Base-by-base conservation (phyloP, 208 protist genomes). In the Acanthamoeba sp. region DNA sequence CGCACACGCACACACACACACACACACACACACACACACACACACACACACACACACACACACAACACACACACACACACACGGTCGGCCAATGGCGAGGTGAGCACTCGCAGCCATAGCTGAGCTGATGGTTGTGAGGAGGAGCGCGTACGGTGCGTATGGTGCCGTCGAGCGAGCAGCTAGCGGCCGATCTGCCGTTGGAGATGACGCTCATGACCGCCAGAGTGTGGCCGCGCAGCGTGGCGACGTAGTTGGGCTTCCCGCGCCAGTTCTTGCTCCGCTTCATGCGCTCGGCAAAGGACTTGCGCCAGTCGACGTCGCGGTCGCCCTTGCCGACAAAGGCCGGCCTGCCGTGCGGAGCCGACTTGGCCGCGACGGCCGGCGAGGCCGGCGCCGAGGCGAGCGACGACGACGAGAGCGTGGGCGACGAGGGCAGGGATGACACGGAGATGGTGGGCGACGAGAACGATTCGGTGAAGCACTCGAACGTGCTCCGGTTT, bases 151-250 rank as follows among this genome's bases (percentile, higher is more conserved):
- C 71, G 71, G 71, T 80, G 32, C 71, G 71, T 32, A 80, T 80
- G 32, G 71, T 80, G 32, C 71, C 71, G 10, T 80, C 71, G 22
- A 80, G 71, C 36, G 71, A 80, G 18, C 71, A 80, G 71, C 71
- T 80, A 36, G 71, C 71, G 27, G 71, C 71, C 22, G 32, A 27
- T 24, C 38, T 12, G 36, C 71, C 71, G 36, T 80, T 80, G 32
- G 38, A 38, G 14, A 80, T 80, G 32, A 80, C 71, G 38, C 71
- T 80, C 71, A 80, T 80, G 9, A 80, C 71, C 18, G 71, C 71
- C 38, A 80, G 71, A 32, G 71, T 80, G 71, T 80, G 71, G 71
- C 71, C 71, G 32, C 71, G 71, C 32, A 80, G 71, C 18, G 71
- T 80, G 36, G 34, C 71, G 0, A 80, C 71, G 71, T 80, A 38